Conservation (phyloP, 495 filamentous ascomycete genomes). For the Neurospora hispaniola region DNA sequence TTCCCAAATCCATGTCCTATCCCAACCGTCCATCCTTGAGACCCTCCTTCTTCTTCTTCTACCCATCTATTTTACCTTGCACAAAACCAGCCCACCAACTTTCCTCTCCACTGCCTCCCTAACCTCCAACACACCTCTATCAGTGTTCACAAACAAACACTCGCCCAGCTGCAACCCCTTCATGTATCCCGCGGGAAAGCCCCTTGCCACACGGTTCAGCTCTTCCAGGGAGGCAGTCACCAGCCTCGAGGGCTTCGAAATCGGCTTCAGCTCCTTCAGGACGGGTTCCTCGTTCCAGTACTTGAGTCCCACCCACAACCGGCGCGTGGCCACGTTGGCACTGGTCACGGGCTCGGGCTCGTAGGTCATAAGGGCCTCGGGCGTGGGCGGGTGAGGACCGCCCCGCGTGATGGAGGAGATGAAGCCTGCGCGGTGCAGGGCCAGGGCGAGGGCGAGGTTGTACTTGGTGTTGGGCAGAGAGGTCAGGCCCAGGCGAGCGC, state of each 20-base stretch:
- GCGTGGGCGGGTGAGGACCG: slow-evolving; percentile 53
- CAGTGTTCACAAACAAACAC: slow-evolving; percentile 69
- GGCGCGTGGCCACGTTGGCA: slow-evolving; percentile 62
- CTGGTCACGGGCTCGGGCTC: slow-evolving; percentile 57
- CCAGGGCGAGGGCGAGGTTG: slow-evolving; percentile 63
- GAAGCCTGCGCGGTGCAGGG: slow-evolving; percentile 75
- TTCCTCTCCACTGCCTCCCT: slow-evolving; percentile 80
- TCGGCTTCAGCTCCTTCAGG: slow-evolving; percentile 53
- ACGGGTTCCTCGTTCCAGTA: slow-evolving; percentile 88
- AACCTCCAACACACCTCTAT: slow-evolving; percentile 70
- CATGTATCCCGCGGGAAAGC: slow-evolving; percentile 52
- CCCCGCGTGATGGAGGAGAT: slow-evolving; percentile 73
- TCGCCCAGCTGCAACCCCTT: slow-evolving; percentile 74
- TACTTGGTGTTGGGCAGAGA: slow-evolving; percentile 75
- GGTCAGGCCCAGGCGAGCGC: slow-evolving; percentile 76
- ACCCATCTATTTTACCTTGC: slow-evolving; percentile 46
- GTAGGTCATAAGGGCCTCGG: slow-evolving; percentile 30
- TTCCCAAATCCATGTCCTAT: background rate
- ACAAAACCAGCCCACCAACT: slow-evolving; percentile 74
- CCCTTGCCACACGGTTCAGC: slow-evolving; percentile 54
- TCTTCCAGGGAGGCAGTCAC: slow-evolving; percentile 52
- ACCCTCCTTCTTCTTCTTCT: slow-evolving; percentile 1
- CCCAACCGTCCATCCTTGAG: background rate
- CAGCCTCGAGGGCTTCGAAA: slow-evolving; percentile 67
- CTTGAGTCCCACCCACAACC: slow-evolving; percentile 89